Percentiles rank a stretch among this genome's conserved stretches.
These are phyloP conservation scores for Kodamaea fungicola DNA, from an alignment of 1,139 yeast genomes.

Conservation along the genomic window DNA sequence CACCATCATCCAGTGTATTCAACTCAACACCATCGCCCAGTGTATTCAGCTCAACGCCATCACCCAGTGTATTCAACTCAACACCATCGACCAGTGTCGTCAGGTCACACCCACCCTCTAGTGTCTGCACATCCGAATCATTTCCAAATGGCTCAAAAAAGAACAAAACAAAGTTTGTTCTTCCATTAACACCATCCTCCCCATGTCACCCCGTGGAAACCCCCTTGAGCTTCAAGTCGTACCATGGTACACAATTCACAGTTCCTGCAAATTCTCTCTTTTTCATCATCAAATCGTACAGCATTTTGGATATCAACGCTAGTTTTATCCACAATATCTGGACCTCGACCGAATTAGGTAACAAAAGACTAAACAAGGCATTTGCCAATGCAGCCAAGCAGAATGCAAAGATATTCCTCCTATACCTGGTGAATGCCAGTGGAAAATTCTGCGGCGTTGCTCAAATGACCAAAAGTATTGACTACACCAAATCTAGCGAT, in stretches of 20 bases:
- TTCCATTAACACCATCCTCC: neutral
- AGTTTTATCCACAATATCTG: slow-evolving; percentile 50
- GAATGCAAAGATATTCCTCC: slow-evolving; percentile 37
- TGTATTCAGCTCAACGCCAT: too few species aligned
- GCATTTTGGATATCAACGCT: slow-evolving; percentile 45
- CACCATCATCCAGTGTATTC: too few species aligned
- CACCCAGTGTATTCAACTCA: too few species aligned
- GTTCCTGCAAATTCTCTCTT: slow-evolving; percentile 31
- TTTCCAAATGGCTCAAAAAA: too few species aligned
- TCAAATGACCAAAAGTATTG: slow-evolving; percentile 45
- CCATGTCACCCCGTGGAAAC: neutral
- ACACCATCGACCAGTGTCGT: too few species aligned
- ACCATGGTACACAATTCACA: slow-evolving; percentile 17
- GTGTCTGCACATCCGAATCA: too few species aligned
- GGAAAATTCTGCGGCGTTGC: slow-evolving; percentile 65
- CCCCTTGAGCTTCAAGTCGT: slow-evolving; percentile 16
- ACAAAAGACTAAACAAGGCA: slow-evolving; percentile 46
- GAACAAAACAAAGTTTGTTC: neutral
- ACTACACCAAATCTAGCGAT: slow-evolving; percentile 32
- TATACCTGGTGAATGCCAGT: slow-evolving; percentile 58
- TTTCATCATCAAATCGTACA: slow-evolving; percentile 56
- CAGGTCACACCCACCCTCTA: too few species aligned
- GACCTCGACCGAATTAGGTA: slow-evolving; percentile 60
- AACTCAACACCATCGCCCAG: too few species aligned
- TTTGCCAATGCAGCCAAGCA: slow-evolving; percentile 17